Conservation (phyloP, 148 eudicot genomes). For the Rhododendron vialii region DNA sequence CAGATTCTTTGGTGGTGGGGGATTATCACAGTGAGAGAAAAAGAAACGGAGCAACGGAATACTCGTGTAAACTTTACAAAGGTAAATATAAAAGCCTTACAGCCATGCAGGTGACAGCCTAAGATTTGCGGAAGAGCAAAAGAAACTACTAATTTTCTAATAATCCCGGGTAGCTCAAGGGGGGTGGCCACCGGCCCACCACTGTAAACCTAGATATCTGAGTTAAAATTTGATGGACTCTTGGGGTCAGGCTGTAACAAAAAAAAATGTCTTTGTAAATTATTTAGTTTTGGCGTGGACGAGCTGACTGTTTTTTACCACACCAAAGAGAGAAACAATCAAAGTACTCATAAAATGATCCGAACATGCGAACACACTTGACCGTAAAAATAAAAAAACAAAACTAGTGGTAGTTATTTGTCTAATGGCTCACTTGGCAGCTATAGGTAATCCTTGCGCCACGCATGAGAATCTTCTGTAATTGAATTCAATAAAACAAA, state of each 20-base stretch:
- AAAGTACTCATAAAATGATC: too few relatives aligned
- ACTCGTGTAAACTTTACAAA: conserved; percentile 33
- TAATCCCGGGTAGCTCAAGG: neutral
- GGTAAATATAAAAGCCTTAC: neutral
- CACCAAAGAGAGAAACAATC: too few relatives aligned
- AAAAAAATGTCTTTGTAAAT: too few relatives aligned
- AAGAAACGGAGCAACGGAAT: conserved; percentile 34
- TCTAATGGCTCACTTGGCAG: neutral
- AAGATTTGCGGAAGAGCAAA: conserved; percentile 7
- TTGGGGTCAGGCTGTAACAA: too few relatives aligned
- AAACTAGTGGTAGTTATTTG: neutral
- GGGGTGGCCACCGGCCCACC: neutral
- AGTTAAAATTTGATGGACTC: too few relatives aligned
- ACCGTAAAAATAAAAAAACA: too few relatives aligned
- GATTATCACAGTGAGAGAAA: conserved; percentile 11
- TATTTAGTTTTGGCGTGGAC: too few relatives aligned
- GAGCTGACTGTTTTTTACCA: too few relatives aligned
- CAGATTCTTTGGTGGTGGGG: conserved; percentile 33
- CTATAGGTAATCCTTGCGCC: neutral
- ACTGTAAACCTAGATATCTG: neutral
- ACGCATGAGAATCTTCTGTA: conserved; percentile 2
- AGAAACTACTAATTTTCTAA: neutral
- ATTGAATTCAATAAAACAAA: neutral
- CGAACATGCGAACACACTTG: too few relatives aligned
- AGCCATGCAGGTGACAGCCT: conserved; percentile 20